Evolutionary conservation across 345 rosid species (phyloP).

Genomic region (Sonneratia alba): DNA sequence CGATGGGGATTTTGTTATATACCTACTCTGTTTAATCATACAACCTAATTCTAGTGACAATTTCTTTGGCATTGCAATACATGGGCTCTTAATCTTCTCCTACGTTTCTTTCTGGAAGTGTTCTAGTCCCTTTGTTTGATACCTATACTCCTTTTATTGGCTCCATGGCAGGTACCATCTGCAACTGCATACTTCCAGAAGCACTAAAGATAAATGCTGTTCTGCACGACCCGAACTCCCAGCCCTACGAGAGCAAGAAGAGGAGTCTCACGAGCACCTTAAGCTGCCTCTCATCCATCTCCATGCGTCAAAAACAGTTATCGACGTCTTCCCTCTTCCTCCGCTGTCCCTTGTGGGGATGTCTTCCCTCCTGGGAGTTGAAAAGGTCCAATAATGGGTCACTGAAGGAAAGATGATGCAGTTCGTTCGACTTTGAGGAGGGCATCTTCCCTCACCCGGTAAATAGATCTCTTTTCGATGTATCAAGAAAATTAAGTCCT

Average conservation of each 20-base stretch:
- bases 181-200: constrained; percentile 89
- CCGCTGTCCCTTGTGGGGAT: constrained; percentile 77
- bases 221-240: constrained; percentile 44
- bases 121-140: background rate
- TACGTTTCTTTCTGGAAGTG: background rate
- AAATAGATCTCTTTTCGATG: background rate
- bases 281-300: constrained; percentile 68
- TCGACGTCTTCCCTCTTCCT: constrained; percentile 58
- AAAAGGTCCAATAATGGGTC: constrained; percentile 53
- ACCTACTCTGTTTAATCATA: too few species aligned
- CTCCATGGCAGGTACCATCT: constrained; percentile 52
- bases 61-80: too few species aligned
- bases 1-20: too few species aligned
- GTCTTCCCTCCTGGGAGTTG: constrained; percentile 76
- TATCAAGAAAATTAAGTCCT: background rate
- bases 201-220: constrained; percentile 59
- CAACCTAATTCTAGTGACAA: too few species aligned
- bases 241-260: constrained; percentile 56
- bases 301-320: constrained; percentile 70
- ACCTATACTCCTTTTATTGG: background rate
- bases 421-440: background rate
- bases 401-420: constrained; percentile 57
- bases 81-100: too few species aligned
- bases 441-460: background rate
- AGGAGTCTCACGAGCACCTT: constrained; percentile 52